Base-by-base conservation (phyloP, 2,329 filamentous ascomycete genomes). In the Alternaria triticina region DNA sequence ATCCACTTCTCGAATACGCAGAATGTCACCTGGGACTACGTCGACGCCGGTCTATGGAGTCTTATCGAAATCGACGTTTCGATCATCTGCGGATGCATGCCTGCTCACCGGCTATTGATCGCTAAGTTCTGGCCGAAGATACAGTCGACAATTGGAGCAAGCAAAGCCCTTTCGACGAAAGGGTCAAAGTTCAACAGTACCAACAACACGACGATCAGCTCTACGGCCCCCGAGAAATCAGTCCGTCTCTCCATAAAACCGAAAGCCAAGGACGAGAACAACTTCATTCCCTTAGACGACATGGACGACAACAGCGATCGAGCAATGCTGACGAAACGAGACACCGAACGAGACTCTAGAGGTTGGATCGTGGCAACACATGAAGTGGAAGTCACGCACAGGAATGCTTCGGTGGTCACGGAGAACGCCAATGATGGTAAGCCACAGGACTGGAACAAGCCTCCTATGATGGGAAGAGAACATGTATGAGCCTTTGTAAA, bases 51-150 rank as follows among this genome's bases (percentile, higher is more conserved):
- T 5, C 79, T 79, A 59, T 83, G 82, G 82, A 79, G 75, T 56
- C 67, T 79, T 6, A 69, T 82, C 11, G 81, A 83, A 68, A 73
- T 70, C 6, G 63, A 72, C 22, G 62, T 74, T 5, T 64, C 60
- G 1, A 69, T 81, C 30, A 69, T 82, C 59, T 83, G 81, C 62
- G 80, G 76, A n/a, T 82, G 81, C 68, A 81, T 83, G 76, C 80
- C 81, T 8, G 74, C 74, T 20, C 61, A 68, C 13, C 69, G 71
- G 1, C 47, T 67, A 13, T 36, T 73, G 10, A 51, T 75, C 11
- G 55, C 56, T 30, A 66, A 60, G 20, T 7, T 54, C n/a, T 70
- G 61, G 61, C 69, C 68, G 1, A 72, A 61, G 58, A 58, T 72
- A 22, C 61, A 54, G 45, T 54, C 56, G 25, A 70, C 68, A 17